phyloP scores from a whole-genome alignment of 805 yeast genomes.

The Zygosaccharomyces lentus region DNA sequence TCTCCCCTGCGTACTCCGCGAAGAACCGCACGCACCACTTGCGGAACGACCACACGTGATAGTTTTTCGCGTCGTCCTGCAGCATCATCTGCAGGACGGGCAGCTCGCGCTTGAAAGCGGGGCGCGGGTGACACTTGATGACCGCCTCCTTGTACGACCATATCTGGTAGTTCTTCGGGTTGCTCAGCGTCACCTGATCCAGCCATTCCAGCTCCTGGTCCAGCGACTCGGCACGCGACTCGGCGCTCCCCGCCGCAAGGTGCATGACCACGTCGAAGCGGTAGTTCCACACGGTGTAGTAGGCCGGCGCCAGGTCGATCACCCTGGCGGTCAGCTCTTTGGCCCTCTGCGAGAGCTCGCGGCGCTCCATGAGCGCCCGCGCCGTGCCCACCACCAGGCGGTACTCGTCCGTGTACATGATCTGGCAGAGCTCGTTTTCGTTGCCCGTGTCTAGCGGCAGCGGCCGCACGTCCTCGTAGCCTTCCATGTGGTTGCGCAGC shows the following conservation, averaged over 20 bases:
- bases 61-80: slow-evolving; percentile 78
- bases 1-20: slow-evolving; percentile 47
- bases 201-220: slow-evolving; percentile 71
- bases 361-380: slow-evolving; percentile 51
- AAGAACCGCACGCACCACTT: slow-evolving; percentile 73
- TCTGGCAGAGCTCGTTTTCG: slow-evolving; percentile 49
- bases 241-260: slow-evolving; percentile 28
- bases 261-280: slow-evolving; percentile 48
- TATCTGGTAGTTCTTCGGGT: slow-evolving; percentile 92
- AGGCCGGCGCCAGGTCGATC: slow-evolving; percentile 74
- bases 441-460: slow-evolving; percentile 42
- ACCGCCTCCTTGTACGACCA: slow-evolving; percentile 87
- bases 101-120: slow-evolving; percentile 48
- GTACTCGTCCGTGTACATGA: slow-evolving; percentile 71
- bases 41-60: slow-evolving; percentile 93
- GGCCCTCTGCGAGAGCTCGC: slow-evolving; percentile 70
- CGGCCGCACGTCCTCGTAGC: slow-evolving; percentile 43
- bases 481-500: slow-evolving; percentile 14
- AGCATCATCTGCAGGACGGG: slow-evolving; percentile 66
- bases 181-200: slow-evolving; percentile 64
- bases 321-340: slow-evolving; percentile 59
- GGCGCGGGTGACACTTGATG: slow-evolving; percentile 38
- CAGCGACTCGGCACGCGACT: slow-evolving; percentile 13
- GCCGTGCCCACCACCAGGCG: slow-evolving; percentile 54
- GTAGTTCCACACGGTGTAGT: slow-evolving; percentile 85